These are phyloP conservation scores for Trichosanthes truncata DNA, from an alignment of 306 rosid species.

Conservation along the genomic window DNA sequence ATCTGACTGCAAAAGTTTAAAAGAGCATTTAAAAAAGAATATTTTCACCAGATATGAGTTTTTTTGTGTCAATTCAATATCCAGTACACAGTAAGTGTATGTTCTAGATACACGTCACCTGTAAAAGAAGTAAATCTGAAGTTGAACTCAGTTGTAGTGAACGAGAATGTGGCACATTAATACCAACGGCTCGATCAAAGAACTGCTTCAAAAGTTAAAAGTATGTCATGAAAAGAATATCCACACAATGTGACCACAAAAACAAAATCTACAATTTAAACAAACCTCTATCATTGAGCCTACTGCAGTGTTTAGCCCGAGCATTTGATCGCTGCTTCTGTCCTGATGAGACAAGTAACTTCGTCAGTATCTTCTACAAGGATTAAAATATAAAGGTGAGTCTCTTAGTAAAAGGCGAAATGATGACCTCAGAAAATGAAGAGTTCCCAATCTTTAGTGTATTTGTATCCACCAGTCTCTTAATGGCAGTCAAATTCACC, in stretches of 20 bases:
- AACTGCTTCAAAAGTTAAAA: conserved; percentile 26
- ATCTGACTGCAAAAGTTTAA: conserved; percentile 51
- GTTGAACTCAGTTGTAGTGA: conserved; percentile 43
- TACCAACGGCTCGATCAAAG: conserved; percentile 42
- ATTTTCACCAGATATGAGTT: conserved; percentile 1
- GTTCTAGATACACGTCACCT: conserved; percentile 26
- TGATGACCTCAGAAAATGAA: conserved; percentile 32
- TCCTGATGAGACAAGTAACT: conserved; percentile 23
- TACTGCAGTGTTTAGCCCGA: conserved; percentile 30
- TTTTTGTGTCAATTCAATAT: not conserved
- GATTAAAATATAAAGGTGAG: conserved; percentile 2
- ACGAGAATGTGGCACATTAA: conserved; percentile 46
- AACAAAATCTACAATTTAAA: conserved; percentile 2
- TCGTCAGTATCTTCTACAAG: conserved; percentile 16
- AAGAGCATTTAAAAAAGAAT: not conserved
- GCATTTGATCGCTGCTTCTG: conserved; percentile 24
- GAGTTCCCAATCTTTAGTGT: conserved; percentile 25
- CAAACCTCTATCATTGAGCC: conserved; percentile 40
- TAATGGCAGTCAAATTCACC: conserved; percentile 45
- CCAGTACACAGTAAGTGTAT: not conserved
- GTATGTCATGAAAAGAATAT: conserved; percentile 8
- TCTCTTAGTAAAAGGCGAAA: not conserved
- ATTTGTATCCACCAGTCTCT: conserved; percentile 43
- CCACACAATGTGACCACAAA: not conserved
- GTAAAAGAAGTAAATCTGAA: conserved; percentile 53